These are phyloP conservation scores for Cordyceps cicadae DNA, from an alignment of 2,329 filamentous ascomycete species.

Conservation along the genomic window DNA sequence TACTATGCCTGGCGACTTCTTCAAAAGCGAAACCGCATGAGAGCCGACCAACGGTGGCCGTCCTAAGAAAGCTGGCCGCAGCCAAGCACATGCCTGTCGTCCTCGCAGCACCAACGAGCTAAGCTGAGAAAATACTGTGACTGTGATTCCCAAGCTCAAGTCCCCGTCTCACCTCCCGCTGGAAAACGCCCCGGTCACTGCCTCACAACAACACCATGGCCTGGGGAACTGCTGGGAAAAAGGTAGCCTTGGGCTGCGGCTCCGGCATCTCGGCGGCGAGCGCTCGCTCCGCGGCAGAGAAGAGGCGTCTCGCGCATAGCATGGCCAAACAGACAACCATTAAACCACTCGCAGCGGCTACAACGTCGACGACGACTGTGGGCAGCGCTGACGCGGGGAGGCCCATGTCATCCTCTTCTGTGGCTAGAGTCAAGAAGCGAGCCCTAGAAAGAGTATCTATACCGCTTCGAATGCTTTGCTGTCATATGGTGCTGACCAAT, in stretches of 20 bases:
- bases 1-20: background rate
- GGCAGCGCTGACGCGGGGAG: conserved; percentile 10
- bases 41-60: background rate
- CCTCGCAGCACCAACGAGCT: background rate
- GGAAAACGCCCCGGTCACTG: conserved; percentile 10
- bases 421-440: conserved; percentile 23
- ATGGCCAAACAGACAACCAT: background rate
- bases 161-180: background rate
- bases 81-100: conserved; percentile 2
- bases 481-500: background rate
- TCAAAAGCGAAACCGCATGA: background rate
- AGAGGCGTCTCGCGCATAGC: conserved; percentile 7
- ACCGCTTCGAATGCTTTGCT: background rate
- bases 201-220: conserved; percentile 28
- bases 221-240: conserved; percentile 32
- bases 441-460: conserved; percentile 25
- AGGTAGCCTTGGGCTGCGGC: conserved; percentile 25
- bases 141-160: background rate
- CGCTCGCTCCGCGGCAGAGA: conserved; percentile 1
- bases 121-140: background rate
- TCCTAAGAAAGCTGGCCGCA: conserved; percentile 3
- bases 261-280: conserved; percentile 13
- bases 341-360: conserved; percentile 9
- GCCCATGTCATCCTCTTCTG: conserved; percentile 24
- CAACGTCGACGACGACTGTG: conserved; percentile 3